These are phyloP conservation scores for Eucalyptus virginea DNA, from an alignment of 345 rosid species.

Conservation along the genomic window DNA sequence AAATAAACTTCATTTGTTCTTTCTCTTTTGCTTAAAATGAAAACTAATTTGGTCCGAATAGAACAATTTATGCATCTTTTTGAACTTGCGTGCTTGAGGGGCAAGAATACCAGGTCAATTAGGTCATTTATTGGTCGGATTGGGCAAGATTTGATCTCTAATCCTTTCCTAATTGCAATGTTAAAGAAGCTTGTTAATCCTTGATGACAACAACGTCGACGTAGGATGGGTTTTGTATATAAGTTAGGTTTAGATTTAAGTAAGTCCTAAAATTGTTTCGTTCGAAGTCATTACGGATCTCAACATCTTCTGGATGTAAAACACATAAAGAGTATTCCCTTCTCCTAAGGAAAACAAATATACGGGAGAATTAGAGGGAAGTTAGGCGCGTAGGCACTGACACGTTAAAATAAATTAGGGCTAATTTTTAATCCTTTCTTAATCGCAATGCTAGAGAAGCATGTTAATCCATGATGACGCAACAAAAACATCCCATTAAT, in stretches of 20 bases:
- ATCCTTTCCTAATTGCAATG: neutral
- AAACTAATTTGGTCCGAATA: neutral
- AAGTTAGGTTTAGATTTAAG: neutral
- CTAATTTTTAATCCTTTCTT: neutral
- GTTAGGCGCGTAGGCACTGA: fast-evolving
- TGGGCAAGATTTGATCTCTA: neutral
- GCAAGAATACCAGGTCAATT: neutral
- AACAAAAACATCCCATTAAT: neutral
- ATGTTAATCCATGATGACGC: neutral
- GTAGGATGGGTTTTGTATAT: neutral
- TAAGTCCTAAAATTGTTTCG: too few species aligned
- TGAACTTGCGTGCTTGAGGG: neutral
- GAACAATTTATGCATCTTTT: neutral
- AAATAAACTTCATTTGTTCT: neutral
- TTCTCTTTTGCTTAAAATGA: neutral
- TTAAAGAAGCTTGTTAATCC: neutral
- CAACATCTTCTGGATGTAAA: fast-evolving
- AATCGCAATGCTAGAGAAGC: neutral
- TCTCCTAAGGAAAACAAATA: too few species aligned
- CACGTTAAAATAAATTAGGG: too few species aligned
- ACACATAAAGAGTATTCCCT: too few species aligned
- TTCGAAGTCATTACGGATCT: too few species aligned
- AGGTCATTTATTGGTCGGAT: neutral
- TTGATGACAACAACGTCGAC: neutral
- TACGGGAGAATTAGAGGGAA: too few species aligned